Base-by-base conservation (phyloP, 2,329 filamentous ascomycete genomes). In the Fusarium sp. region DNA sequence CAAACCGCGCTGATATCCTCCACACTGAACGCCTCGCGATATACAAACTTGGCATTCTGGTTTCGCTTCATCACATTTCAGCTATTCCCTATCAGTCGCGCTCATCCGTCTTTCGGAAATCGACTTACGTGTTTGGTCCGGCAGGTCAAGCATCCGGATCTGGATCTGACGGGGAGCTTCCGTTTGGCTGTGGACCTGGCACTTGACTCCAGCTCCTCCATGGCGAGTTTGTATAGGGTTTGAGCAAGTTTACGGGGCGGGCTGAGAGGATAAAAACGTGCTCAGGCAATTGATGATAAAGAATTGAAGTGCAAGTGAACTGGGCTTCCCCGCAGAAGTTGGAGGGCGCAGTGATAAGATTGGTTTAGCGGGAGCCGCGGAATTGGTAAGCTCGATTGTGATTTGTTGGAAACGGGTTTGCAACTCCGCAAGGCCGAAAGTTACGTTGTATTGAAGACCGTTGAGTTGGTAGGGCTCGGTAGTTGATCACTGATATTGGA, bases 31-130 rank as follows among this genome's bases (percentile, higher is more conserved):
- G 5, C 77, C 77, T 32, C 74, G 72, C 14, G 70, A 58, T 10
- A 74, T 66, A 22, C 77, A 79, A 3, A 73, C 66, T 3, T 70
- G 69, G 12, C 77, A 79, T 17, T 47, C 63, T 2, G 77, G 77
- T 10, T 73, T 72, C 9, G 69, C 45, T 50, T 79, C 77, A 30
- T 79, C 77, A 32, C 77, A 79, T 78, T 79, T 79, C 14, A 77
- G 65, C 77, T 79, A 38, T 42, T 11, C 4, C 11, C 0, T 14
- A 47, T 73, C 45, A 73, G 70, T 55, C 20, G n/a, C 35, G 26
- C 2, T 36, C 15, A 8, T 20, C 11, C 18, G 35, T 9, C 22
- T 22, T 9, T 9, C 32, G 24, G 26, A 14, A 8, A 28, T 44
- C 8, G 15, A 70, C 59, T 39, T 53, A 72, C 72, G 59, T 74